A percentile compares a stretch with the other conserved stretches of the same genome.
These are phyloP conservation scores for Osmanthus fragrans DNA, from an alignment of 257 asterid genomes.

Conservation along the genomic window DNA sequence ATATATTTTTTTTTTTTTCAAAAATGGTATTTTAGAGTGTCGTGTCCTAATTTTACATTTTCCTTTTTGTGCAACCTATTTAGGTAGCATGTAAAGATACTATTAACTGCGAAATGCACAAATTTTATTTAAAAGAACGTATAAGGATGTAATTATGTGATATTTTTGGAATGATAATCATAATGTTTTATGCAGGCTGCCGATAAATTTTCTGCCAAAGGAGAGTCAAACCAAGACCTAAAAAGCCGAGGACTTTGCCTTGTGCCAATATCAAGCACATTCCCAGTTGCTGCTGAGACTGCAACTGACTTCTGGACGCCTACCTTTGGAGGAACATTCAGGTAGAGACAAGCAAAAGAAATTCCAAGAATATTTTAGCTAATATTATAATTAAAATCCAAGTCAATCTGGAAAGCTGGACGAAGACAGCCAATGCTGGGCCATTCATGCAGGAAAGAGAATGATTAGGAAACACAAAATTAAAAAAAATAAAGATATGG, in stretches of 20 bases:
- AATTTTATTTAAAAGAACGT: neutral
- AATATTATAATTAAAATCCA: neutral
- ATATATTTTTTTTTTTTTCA: too few species aligned
- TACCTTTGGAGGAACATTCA: constrained; percentile 58
- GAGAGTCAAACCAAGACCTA: constrained; percentile 33
- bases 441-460: constrained; percentile 40
- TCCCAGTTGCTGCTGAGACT: constrained; percentile 67
- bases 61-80: neutral
- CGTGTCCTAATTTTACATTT: too few species aligned
- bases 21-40: too few species aligned
- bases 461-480: constrained; percentile 30
- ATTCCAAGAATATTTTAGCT: neutral
- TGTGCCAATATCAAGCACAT: constrained; percentile 77
- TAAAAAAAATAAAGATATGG: too few species aligned
- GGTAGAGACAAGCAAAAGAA: constrained; percentile 31
- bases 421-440: constrained; percentile 51
- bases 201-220: constrained; percentile 8
- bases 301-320: constrained; percentile 77
- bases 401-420: constrained; percentile 21
- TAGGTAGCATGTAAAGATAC: neutral
- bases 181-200: constrained; percentile 29
- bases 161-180: neutral
- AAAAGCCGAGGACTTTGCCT: constrained; percentile 77
- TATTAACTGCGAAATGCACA: neutral
- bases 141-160: neutral